Evolutionary conservation across 176 grass and related monocot species (phyloP).

Genomic region (Eleusine indica): DNA sequence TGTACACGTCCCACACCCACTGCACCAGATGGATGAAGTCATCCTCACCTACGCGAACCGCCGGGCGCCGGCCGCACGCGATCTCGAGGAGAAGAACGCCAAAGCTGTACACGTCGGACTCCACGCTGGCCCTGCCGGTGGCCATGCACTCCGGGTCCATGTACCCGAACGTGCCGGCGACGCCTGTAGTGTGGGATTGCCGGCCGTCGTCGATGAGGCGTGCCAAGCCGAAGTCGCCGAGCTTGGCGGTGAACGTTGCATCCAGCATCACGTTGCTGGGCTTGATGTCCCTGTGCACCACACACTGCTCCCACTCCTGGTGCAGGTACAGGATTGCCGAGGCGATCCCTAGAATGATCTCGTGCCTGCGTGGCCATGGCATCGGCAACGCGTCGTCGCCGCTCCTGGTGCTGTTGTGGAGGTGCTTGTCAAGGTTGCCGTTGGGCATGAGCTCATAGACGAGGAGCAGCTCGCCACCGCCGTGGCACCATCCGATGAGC

Average conservation of each 20-base stretch:
- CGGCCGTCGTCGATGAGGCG: conserved; percentile 40
- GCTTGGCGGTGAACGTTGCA: conserved; percentile 35
- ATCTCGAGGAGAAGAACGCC: conserved; percentile 54
- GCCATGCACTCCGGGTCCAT: conserved; percentile 33
- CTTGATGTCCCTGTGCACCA: conserved; percentile 46
- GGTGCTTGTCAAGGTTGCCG: conserved; percentile 74
- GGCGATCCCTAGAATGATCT: neutral
- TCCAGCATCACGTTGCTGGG: conserved; percentile 51
- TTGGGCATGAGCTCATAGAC: conserved; percentile 89
- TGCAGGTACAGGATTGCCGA: neutral
- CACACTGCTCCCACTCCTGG: conserved; percentile 6
- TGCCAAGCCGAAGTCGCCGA: conserved; percentile 47
- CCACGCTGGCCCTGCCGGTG: neutral
- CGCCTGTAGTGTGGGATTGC: neutral
- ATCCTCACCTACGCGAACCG: rapidly evolving
- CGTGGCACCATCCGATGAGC: conserved; percentile 77
- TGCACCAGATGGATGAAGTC: conserved; percentile 14
- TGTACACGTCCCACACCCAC: conserved; percentile 32
- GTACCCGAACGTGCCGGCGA: conserved; percentile 43
- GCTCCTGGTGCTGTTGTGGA: neutral
- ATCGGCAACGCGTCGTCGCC: neutral
- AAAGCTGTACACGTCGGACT: conserved; percentile 49
- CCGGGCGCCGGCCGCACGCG: neutral
- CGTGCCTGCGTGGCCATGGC: neutral
- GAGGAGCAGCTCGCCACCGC: conserved; percentile 52